These are phyloP conservation scores for Cyberlindnera subsufficiens DNA, from an alignment of 805 yeast genomes.

Conservation along the genomic window DNA sequence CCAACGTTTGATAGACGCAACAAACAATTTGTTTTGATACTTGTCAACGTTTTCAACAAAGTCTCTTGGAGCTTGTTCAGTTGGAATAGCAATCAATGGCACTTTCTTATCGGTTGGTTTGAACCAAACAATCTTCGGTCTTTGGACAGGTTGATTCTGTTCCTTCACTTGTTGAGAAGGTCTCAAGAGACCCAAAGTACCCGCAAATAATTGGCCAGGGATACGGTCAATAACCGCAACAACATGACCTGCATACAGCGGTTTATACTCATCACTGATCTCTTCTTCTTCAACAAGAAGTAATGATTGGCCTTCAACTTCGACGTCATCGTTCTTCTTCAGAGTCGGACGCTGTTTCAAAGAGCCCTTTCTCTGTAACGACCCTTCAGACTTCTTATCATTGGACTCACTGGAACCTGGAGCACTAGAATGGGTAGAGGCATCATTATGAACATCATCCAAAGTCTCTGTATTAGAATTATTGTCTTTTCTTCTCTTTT, in stretches of 20 bases:
- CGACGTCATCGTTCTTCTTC: constrained; percentile 97
- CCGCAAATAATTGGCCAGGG: constrained; percentile 93
- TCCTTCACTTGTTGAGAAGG: constrained; percentile 73
- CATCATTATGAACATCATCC: constrained; percentile 71
- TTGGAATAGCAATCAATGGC: constrained; percentile 96
- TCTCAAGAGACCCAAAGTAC: constrained; percentile 87
- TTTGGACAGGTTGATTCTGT: constrained; percentile 25
- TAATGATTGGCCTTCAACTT: constrained; percentile 95
- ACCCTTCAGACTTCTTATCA: constrained; percentile 24
- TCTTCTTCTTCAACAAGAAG: constrained; percentile 92
- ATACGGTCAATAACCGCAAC: constrained; percentile 97
- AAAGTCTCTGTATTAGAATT: constrained; percentile 30
- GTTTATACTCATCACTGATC: constrained; percentile 86
- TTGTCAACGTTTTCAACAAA: constrained; percentile 88
- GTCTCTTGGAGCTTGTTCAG: constrained; percentile 95
- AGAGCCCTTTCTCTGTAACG: constrained; percentile 76
- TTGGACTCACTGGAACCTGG: constrained; percentile 3
- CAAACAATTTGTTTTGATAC: constrained; percentile 77
- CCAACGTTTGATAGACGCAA: constrained; percentile 97
- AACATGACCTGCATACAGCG: constrained; percentile 95
- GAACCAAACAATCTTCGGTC: constrained; percentile 97
- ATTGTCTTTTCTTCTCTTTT: constrained; percentile 81
- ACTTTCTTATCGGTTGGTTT: constrained; percentile 98
- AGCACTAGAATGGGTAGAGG: constrained; percentile 45
- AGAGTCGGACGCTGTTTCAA: constrained; percentile 93